Evolutionary conservation across 2,329 filamentous ascomycete genomes (phyloP).

Genomic region (Sporothrix protearum): DNA sequence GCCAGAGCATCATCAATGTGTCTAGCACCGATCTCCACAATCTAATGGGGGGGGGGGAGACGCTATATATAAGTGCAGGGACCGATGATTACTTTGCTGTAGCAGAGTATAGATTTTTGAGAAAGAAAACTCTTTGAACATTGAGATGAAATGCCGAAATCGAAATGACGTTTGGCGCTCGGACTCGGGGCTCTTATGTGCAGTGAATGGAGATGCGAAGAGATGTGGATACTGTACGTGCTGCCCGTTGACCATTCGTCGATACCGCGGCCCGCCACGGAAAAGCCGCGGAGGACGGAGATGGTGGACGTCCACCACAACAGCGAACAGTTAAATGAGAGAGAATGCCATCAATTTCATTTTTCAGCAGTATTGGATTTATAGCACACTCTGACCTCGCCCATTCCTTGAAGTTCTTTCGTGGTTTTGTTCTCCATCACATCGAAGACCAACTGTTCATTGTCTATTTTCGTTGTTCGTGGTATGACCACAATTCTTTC

Average conservation of each 20-base stretch:
- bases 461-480: neutral
- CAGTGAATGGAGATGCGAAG: neutral
- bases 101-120: too few relatives aligned
- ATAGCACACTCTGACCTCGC: neutral
- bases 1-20: too few relatives aligned
- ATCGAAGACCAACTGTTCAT: neutral
- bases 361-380: neutral
- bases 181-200: neutral
- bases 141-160: neutral
- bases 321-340: neutral
- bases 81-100: too few relatives aligned
- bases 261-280: neutral
- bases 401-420: neutral
- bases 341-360: neutral
- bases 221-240: neutral
- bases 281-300: neutral
- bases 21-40: too few relatives aligned
- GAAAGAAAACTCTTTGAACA: too few relatives aligned
- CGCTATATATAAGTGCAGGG: too few relatives aligned
- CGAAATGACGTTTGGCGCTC: neutral
- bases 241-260: neutral
- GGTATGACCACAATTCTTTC: neutral
- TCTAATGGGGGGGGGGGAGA: too few relatives aligned
- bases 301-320: neutral
- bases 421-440: neutral